Evolutionary conservation across 768 basidiomycete species (phyloP), one percentile per base, ranked within the genome.

Genomic region (Russula sp.): DNA sequence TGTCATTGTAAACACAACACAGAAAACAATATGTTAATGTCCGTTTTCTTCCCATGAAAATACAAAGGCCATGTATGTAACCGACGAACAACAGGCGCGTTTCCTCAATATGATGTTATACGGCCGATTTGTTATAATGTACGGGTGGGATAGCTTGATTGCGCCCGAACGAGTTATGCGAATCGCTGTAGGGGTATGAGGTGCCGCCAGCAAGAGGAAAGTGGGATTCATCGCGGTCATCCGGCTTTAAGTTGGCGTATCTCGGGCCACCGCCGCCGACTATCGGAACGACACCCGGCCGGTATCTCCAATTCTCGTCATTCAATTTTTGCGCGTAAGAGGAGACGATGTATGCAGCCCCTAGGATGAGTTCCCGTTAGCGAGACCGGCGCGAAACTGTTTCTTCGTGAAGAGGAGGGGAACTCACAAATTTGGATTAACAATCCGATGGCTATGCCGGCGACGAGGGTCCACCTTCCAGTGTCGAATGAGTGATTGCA

Each of bases 311-410:
- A 4, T 54, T 11, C 50, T 66, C 58, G 1, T 31, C n/a, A 8
- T 11, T 22, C 3, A 66, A 52, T 59, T 54, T 57, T n/a, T 39
- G 1, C 4, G 57, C 58, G 34, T 66, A 66, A 13, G 53, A 56
- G 3, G 63, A 40, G 31, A 65, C 58, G 59, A 66, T 65, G 52
- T 56, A 56, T 5, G 63, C 37, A 16, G 66, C 63, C 63, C 66
- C 66, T 66, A 42, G 14, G 3, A 40, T 6, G 27, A 4, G 13
- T 31, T 32, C 10, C 14, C 14, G 8, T 62, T 37, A 62, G 55
- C 20, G 47, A 27, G 40, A 18, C 32, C 4, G 22, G 9, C n/a
- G 6, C 20, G 31, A 7, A 9, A 22, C 45, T 10, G 20, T 20
- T 40, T 44, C 1, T 18, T n/a, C 16, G 14, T 18, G 10, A 11